Conservation (phyloP, 495 filamentous ascomycete genomes). For the Paragyromitra xinjiangensis region DNA sequence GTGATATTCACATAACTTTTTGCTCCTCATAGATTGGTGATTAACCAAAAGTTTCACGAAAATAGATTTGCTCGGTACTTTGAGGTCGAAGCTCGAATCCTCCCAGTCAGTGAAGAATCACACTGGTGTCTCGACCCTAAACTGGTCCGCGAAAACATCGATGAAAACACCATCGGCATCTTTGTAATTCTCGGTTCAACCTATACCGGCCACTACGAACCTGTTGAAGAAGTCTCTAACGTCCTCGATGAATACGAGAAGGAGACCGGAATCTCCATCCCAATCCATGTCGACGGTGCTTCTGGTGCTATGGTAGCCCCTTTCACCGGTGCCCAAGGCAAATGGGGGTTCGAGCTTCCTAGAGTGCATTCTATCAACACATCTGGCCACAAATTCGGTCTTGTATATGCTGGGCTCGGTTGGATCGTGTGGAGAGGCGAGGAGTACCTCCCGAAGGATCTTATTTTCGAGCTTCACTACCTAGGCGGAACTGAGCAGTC, state of each 20-base stretch:
- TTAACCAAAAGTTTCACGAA: slow-evolving; percentile 4
- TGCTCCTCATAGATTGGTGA: not conserved
- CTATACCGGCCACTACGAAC: slow-evolving; percentile 81
- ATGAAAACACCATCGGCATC: slow-evolving; percentile 81
- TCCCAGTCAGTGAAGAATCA: slow-evolving; percentile 72
- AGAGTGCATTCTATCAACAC: slow-evolving; percentile 79
- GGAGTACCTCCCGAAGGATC: slow-evolving; percentile 71
- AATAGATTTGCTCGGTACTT: slow-evolving; percentile 72
- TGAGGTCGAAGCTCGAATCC: slow-evolving; percentile 76
- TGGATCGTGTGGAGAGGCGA: slow-evolving; percentile 81
- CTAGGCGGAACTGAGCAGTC: slow-evolving; percentile 78
- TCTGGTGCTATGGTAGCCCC: slow-evolving; percentile 78
- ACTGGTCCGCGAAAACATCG: slow-evolving; percentile 71
- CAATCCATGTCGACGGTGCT: slow-evolving; percentile 80
- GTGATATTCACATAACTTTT: not conserved
- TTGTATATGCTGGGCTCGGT: slow-evolving; percentile 76
- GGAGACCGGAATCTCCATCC: slow-evolving; percentile 71
- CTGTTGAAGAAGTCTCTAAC: slow-evolving; percentile 72
- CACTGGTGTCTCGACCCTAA: slow-evolving; percentile 71
- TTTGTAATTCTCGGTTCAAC: slow-evolving; percentile 79
- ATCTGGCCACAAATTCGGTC: slow-evolving; percentile 78
- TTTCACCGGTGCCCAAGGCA: slow-evolving; percentile 69
- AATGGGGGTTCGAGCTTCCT: slow-evolving; percentile 73
- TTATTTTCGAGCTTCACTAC: slow-evolving; percentile 79
- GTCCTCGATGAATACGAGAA: slow-evolving; percentile 73